Base-by-base conservation (phyloP, 1,284 basidiomycete genomes). In the Athelia sp. region DNA sequence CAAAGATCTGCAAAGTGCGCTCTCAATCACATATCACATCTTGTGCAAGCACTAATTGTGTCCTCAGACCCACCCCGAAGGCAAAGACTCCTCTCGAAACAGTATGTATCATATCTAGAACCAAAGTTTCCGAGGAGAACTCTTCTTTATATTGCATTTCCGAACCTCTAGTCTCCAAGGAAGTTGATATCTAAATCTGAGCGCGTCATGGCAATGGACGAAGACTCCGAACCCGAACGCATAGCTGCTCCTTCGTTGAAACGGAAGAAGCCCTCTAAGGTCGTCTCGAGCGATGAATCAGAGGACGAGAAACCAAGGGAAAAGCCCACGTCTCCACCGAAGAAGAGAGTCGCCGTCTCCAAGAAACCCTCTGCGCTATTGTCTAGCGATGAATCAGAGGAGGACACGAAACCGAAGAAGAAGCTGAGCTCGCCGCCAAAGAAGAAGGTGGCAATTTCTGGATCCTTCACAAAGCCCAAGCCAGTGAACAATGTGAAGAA, bases 271-370 rank as follows among this genome's bases (percentile, higher is more conserved):
- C 31, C 52, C 15, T 42, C 49, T 10, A 53, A 50, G 2, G 36
- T 61, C 21, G 24, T 58, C 9, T 60, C 56, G 21, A 57, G 58
- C 36, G 66, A 66, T 29, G 66, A 66, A 18, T 66, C 71, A 21
- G 60, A 59, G 15, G 58, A 59, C 18, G 61, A 60, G 26, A 50
- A 46, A 32, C 47, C 40, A 11, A 11, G 11, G 19, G 21, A 43
- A 43, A 21, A 43, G 11, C 40, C 40, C 10, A 19, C 19, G 59
- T 59, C 66, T 3, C 56, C 57, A 34, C 53, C 50, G 42, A 62
- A 55, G 56, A 58, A 56, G 56, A 77, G 75, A 54, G 46, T 58
- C 15, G 64, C 65, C 2, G 53, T 68, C 3, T 43, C 54, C 2
- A 62, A 58, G 56, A 61, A 58, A 48, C 29, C 52, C n/a, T 43